Percentiles rank a stretch among this genome's conserved stretches.
Conservation (phyloP, 129 eudicot genomes). For the Centella asiatica region DNA sequence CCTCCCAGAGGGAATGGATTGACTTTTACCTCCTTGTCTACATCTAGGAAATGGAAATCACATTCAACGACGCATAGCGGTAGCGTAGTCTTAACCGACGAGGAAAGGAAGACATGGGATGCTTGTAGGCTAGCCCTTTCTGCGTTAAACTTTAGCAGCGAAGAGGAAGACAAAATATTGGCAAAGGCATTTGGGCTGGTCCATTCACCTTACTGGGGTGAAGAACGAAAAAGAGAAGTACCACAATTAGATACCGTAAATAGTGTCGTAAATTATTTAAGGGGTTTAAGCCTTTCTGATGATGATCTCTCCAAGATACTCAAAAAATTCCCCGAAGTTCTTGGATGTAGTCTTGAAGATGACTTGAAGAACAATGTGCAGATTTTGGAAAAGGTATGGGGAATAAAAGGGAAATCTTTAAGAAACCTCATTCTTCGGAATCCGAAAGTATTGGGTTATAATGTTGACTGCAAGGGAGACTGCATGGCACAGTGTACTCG, state of each 20-base stretch:
- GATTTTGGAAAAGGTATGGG: constrained; percentile 67
- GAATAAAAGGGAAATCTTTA: constrained; percentile 74
- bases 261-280: constrained; percentile 48
- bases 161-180: constrained; percentile 76
- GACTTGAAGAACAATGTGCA: constrained; percentile 57
- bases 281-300: constrained; percentile 62
- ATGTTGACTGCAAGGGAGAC: constrained; percentile 92
- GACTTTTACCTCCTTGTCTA: constrained; percentile 8
- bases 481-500: constrained; percentile 94
- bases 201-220: constrained; percentile 96
- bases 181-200: constrained; percentile 92
- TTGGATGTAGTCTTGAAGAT: constrained; percentile 80
- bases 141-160: constrained; percentile 37
- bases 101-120: constrained; percentile 67
- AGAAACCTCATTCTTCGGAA: constrained; percentile 68
- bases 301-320: constrained; percentile 74
- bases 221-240: constrained; percentile 60
- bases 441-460: constrained; percentile 83
- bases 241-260: constrained; percentile 48
- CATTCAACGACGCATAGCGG: constrained; percentile 32
- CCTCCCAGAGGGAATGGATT: constrained; percentile 9
- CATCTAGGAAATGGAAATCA: constrained; percentile 42
- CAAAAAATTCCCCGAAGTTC: constrained; percentile 91
- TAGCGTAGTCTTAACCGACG: constrained; percentile 37
- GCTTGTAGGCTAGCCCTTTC: constrained; percentile 59